Evolutionary conservation across 306 rosid species (phyloP), one percentile per base, ranked within the genome.

Genomic region (Gillenia trifoliata): DNA sequence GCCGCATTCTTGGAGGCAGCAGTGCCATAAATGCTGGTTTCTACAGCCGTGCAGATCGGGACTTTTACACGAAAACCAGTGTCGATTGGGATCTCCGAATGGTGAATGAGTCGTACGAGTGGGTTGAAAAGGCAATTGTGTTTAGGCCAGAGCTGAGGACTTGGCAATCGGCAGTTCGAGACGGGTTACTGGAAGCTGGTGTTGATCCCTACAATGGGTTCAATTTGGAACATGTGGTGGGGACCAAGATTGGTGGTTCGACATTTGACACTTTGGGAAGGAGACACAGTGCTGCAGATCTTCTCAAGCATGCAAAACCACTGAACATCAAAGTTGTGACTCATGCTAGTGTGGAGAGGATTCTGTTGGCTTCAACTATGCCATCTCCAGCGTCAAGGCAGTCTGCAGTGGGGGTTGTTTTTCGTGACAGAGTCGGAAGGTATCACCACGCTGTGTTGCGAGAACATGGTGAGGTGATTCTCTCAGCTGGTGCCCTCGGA

Each of bases 1-100:
- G 99, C 1, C 89, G 92, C 3, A 83, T 95, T 83, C 99, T 95
- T 64, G 99, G 98, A 4, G 99, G 99, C 31, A 89, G 99, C 81
- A 92, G 96, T 76, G 93, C 89, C 50, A 89, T 95, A 23, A 95
- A 95, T 68, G 99, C 98, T 0, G 99, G 99, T 3, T 95, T 95
- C 80, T 95, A 95, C 52, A 89, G 98, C 81, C 74, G 96, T 29
- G 99, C 99, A 1, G 93, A 90, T 29, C 50, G 3, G 1, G 90
- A 85, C 0, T 95, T 92, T 80, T 92, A 86, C 64, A 11, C 1
- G 0, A 71, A 65, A 4, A 90, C 96, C 0, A 82, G 85, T 3
- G 20, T 86, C 13, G 1, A 31, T 7, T 95, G 99, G 99, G 85
- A 92, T 71, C 70, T 70, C 4, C 69, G 43, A 3, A 26, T 85